Base-by-base conservation (phyloP, 1,284 basidiomycete genomes). In the Pyrrhoderma lamaoense region DNA sequence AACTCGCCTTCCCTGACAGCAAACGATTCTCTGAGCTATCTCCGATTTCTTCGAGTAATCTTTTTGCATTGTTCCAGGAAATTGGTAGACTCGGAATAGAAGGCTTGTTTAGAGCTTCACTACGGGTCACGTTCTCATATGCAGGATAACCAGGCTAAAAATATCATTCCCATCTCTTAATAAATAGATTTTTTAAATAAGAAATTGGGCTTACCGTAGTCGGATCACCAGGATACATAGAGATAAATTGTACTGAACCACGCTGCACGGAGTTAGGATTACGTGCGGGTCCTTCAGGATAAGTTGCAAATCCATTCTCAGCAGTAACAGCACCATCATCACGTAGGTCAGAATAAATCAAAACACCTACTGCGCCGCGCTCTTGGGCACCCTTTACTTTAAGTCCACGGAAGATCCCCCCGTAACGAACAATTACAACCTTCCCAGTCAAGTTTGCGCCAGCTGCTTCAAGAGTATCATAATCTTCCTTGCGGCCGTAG, bases 271-370 rank as follows among this genome's bases (percentile, higher is more conserved):
- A 77, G 5, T 80, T 82, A 0, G 88, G 89, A 65, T 93, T 89
- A 37, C 90, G 79, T 38, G 92, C 93, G 25, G 93, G 92, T 0
- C 94, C 93, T 14, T 79, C 72, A 0, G 94, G 95, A 65, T 96
- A 89, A 14, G 80, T 71, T 40, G 72, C 67, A 61, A 83, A 89
- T 2, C 88, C 89, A 57, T 94, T 92, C 53, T 78, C 79, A 18
- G 79, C 77, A 2, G 85, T 91, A 27, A 93, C 82, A 38, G 75
- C 76, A 18, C 92, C 92, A 61, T 97, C 93, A 62, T 96, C 92
- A 49, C 82, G 82, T 11, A 89, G 87, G 67, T 97, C 94, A 13
- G 82, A 82, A 69, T 92, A 98, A 60, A 97, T 93, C 45, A 87
- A 65, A 23, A 81, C 70, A 57, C 82, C 47, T 82, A 70, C 80